Evolutionary conservation across 2,329 filamentous ascomycete genomes (phyloP), one percentile per base, ranked within the genome.

Genomic region (Ciborinia camelliae): DNA sequence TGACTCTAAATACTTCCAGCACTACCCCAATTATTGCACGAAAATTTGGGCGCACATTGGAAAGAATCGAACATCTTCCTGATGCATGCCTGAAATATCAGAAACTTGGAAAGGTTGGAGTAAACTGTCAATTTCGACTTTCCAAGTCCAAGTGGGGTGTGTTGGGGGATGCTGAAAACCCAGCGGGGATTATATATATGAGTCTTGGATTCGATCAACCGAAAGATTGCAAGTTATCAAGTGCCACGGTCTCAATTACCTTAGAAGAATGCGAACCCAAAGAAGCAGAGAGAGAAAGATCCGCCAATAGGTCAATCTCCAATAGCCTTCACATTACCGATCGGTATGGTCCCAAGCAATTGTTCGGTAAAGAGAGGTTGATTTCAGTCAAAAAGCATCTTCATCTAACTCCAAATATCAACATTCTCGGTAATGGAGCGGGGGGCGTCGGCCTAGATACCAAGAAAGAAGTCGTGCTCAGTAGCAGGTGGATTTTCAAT

Each of bases 171-270:
- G 15, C 14, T 30, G 15, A 63, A 58, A 28, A 37, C 28, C 61
- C 51, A 35, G 43, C 52, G 1, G 61, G 61, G 32, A 32, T 63
- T 9, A 58, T 63, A n/a, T 63, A 63, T 32, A 63, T 63, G 32
- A 43, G 23, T 10, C 52, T 63, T 23, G 43, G n/a, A 48, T 63
- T 63, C 28, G 41, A 63, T 37, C 51, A 63, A 37, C 61, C 52
- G 6, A 58, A 48, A 12, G 52, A 55, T 28, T 63, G 61, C 30
- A 63, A 20, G 52, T 26, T 63, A 41, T 63, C 61, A 3, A 63
- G n/a, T 43, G 61, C 61, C 12, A 63, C 30, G 14, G 37, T 63
- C 18, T 39, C 43, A 23, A 52, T 63, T 18, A 48, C 61, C 0
- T 48, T 60, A 4, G 30, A 50, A 39, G 57, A 50, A 20, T 10